Base-by-base conservation (phyloP, 2,329 filamentous ascomycete species). In the Ascochyta koolunga region DNA sequence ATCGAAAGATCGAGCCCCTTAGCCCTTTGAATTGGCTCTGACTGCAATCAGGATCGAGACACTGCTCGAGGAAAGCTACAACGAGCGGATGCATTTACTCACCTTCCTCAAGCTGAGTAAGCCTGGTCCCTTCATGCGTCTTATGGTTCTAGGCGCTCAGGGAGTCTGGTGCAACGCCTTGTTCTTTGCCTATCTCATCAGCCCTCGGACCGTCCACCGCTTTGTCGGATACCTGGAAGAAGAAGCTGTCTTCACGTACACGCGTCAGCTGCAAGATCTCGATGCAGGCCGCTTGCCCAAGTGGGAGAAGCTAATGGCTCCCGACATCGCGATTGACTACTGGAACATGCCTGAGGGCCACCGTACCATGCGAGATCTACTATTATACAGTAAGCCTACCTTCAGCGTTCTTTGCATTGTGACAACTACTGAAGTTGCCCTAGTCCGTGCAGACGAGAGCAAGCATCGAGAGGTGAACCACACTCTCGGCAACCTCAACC, bases 191-290 rank as follows among this genome's bases (percentile, higher is more conserved):
- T 98, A 98, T 77, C 86, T 99, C 29, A 69, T 96, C 56, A 91
- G 89, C 1, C 93, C 95, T 6, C 86, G 88, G 57, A 93, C 91
- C 59, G 93, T 90, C 69, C 95, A 99, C 76, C 89, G 95, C 38
- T 98, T 99, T 75, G 93, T 98, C 47, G 95, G 93, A 1, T 98
- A 98, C 67, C 86, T 99, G 11, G 95, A 99, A 76, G 95, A 99
- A 74, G 95, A 99, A 76, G 95, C 95, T 8, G 93, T 98, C 1
- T 84, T 96, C 70, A 99, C 95, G 0, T 99, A 99, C 79, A 95
- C 91, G 0, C 87, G 92, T 43, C 90, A 91, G 56, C 89, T 98
- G 66, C 81, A 86, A 62, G 95, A 98, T 69, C 84, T 99, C 21
- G 93, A 98, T 54, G 82, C 83, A 2, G 93, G 93, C n/a, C 84